Evolutionary conservation across 352 stramenopile species (phyloP), one percentile per base, ranked within the genome.

Genomic region (Phytophthora pini): DNA sequence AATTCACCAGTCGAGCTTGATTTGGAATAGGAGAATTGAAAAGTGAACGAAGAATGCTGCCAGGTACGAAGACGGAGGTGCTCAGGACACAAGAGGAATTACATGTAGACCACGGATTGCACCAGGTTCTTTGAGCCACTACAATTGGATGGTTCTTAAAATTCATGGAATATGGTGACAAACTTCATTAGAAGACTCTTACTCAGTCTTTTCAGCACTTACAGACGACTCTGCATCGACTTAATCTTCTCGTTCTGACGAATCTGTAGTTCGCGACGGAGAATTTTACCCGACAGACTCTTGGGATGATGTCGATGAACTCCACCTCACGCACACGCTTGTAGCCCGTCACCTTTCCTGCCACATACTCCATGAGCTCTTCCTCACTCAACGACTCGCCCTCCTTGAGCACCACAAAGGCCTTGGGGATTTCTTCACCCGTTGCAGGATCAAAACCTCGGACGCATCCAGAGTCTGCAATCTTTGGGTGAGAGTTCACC

Each of bases 241-340:
- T 74, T 74, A 29, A 77, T 55, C 46, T 68, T 76, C 17, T 69
- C 68, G n/a, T 79, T 68, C 44, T 79, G 71, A 31, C 56, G 58
- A 29, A 65, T 65, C 41, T 89, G 78, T 22, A 98, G 68, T 41
- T 95, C 68, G 10, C 94, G 76, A 41, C 95, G 80, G 11, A 98
- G 73, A 51, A 98, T 97, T 82, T 98, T 98, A 29, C 95, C 95
- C 38, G 82, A 91, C 4, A 89, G 66, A 51, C 76, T 97, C 70
- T 98, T 98, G 5, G 95, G 52, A 98, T 97, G 22, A 62, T 70
- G 50, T 97, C 84, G 11, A 90, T 78, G 71, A 98, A 98, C 12
- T 90, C 62, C 32, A 98, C 82, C 36, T 89, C 83, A 50, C 87
- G 77, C n/a, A 98, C 72, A 20, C 90, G 78, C 70, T 98, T 98